Percentiles rank a stretch among this genome's conserved stretches.
Conservation (phyloP, 345 rosid genomes). For the Syzygium aromaticum region DNA sequence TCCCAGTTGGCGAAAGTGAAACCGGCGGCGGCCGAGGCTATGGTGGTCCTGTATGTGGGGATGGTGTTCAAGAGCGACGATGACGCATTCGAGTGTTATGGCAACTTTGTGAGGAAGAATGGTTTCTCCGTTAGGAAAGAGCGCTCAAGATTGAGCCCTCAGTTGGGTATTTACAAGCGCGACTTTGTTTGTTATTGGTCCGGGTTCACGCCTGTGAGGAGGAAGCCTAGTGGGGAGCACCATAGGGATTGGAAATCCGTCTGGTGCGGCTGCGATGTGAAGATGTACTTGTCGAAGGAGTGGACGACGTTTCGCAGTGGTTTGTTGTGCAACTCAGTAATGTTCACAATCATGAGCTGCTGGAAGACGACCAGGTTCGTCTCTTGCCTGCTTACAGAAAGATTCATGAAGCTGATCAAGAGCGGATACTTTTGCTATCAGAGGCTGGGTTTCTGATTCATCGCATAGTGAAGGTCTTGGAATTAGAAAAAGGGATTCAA, state of each 20-base stretch:
- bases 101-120: conserved; percentile 66
- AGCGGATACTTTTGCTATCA: conserved; percentile 74
- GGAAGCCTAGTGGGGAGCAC: conserved; percentile 81
- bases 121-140: conserved; percentile 93
- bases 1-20: conserved; percentile 39
- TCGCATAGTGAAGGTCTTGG: conserved; percentile 77
- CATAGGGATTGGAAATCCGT: conserved; percentile 87
- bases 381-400: conserved; percentile 89
- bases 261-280: conserved; percentile 91
- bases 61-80: conserved; percentile 71
- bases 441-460: conserved; percentile 92
- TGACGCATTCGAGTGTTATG: conserved; percentile 80
- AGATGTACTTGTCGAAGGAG: conserved; percentile 76
- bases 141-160: conserved; percentile 78
- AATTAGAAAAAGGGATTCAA: conserved; percentile 80
- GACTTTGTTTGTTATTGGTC: conserved; percentile 97
- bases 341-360: conserved; percentile 86
- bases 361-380: conserved; percentile 92
- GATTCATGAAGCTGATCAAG: conserved; percentile 83
- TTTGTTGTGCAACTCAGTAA: conserved; percentile 87
- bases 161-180: conserved; percentile 73
- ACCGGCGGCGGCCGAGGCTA: conserved; percentile 21
- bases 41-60: conserved; percentile 76
- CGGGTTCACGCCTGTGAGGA: conserved; percentile 80
- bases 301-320: conserved; percentile 63